A percentile compares a stretch with the other conserved stretches of the same genome.
These are phyloP conservation scores for Cymbidium sinense DNA, from an alignment of 106 monocot species.

Conservation along the genomic window DNA sequence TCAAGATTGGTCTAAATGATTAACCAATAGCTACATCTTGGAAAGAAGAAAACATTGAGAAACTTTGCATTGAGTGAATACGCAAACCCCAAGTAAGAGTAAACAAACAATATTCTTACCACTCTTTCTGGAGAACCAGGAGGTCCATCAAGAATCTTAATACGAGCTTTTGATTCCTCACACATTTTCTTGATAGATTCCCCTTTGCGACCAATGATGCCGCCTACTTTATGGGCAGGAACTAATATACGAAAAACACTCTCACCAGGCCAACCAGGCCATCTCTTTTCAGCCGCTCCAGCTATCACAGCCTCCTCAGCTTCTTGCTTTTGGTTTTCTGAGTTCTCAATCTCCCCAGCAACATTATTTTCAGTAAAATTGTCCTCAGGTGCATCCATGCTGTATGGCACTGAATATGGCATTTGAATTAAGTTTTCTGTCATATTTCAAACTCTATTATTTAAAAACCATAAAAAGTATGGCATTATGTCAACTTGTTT, in stretches of 20 bases:
- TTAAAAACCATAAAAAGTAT: neutral
- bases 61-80: neutral
- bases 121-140: conserved; percentile 74
- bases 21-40: neutral
- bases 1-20: neutral
- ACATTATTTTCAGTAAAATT: conserved; percentile 20
- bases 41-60: neutral
- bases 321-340: neutral
- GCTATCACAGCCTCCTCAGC: neutral
- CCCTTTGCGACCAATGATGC: conserved; percentile 87
- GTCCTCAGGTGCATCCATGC: conserved; percentile 24
- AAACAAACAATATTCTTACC: conserved; percentile 38
- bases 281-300: conserved; percentile 47
- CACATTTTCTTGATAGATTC: conserved; percentile 90
- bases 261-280: conserved; percentile 97
- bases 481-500: neutral
- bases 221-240: conserved; percentile 77
- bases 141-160: conserved; percentile 90
- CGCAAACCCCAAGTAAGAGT: neutral
- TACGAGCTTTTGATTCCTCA: conserved; percentile 83
- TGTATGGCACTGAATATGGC: neutral
- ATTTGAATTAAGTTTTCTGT: neutral
- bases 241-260: conserved; percentile 82
- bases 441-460: neutral
- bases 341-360: conserved; percentile 12